phyloP scores from a whole-genome alignment of 2,329 filamentous ascomycete species.

The Aspergillus calidoustus region DNA sequence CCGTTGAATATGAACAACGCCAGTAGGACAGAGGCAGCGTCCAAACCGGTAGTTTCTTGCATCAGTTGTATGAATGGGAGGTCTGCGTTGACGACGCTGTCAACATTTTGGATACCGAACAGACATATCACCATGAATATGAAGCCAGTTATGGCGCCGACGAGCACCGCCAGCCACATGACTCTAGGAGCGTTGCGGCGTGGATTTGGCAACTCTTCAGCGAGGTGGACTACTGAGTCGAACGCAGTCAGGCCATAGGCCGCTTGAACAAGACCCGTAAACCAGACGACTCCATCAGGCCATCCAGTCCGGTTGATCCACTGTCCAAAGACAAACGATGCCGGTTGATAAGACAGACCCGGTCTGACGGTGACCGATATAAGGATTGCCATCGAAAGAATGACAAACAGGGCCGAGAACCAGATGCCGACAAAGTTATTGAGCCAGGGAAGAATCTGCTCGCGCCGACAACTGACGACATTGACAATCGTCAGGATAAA shows the following conservation, averaged over 20 bases:
- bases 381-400: conserved; percentile 57
- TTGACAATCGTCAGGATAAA: conserved; percentile 56
- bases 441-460: conserved; percentile 55
- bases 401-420: conserved; percentile 58
- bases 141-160: conserved; percentile 56
- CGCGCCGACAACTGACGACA: conserved; percentile 56
- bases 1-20: conserved; percentile 62
- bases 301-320: conserved; percentile 61
- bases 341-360: conserved; percentile 53
- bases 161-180: conserved; percentile 58
- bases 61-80: conserved; percentile 58
- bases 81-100: conserved; percentile 48
- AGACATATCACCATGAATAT: conserved; percentile 59
- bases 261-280: conserved; percentile 61
- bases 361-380: conserved; percentile 56
- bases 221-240: conserved; percentile 63
- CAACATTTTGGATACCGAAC: conserved; percentile 55
- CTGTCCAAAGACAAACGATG: conserved; percentile 57
- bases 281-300: conserved; percentile 61
- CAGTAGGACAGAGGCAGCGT: conserved; percentile 55
- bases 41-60: conserved; percentile 45
- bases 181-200: conserved; percentile 56
- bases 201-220: conserved; percentile 61
- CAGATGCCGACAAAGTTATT: conserved; percentile 62
- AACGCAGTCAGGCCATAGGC: conserved; percentile 63